Evolutionary conservation across 352 stramenopile species (phyloP), one percentile per base, ranked within the genome.

Genomic region (Globisporangium cederbergense): DNA sequence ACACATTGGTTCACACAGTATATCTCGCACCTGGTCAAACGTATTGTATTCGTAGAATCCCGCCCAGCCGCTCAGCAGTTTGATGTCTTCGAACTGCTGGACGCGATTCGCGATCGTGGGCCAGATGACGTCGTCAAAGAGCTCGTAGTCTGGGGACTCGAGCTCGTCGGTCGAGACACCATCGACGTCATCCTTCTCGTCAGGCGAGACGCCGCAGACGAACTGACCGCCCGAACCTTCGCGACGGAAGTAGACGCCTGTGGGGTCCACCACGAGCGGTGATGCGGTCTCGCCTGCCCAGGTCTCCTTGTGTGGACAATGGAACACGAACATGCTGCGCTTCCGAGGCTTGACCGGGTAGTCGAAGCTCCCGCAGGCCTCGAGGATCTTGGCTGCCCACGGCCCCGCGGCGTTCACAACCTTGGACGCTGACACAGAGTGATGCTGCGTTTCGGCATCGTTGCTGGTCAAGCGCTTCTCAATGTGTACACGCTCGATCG

Each of bases 21-120:
- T 45, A 45, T 45, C 13, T 25, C 64, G 11, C 64, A 88, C 79
- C 75, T 89, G 86, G 69, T 95, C 86, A 32, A 93, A 88, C 18
- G 83, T 93, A 73, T 95, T 93, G 79, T 89, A 95, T 62, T 95
- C 86, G 70, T 95, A 95, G 70, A 85, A 95, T 8, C 86, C 86
- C 32, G 86, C 78, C 86, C 86, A 95, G 7, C 78, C 69, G 46
- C 77, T 88, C 28, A 90, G n/a, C 2, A 93, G 60, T 64, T 95
- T 93, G 66, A 95, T 86, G 38, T 77, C 79, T 58, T 95, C 84
- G 47, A 95, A 93, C 20, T 80, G 71, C 34, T 86, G 78, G 11
- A 95, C 85, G 28, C 86, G 81, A 52, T 79, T 66, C 2, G 86
- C 86, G 46, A 95, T 90, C 16, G 83, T 91, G 16, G 86, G 86